Percentiles rank a stretch among this genome's conserved stretches.
Evolutionary conservation across 495 filamentous ascomycete species (phyloP).

Genomic region (Daldinia concentrica): DNA sequence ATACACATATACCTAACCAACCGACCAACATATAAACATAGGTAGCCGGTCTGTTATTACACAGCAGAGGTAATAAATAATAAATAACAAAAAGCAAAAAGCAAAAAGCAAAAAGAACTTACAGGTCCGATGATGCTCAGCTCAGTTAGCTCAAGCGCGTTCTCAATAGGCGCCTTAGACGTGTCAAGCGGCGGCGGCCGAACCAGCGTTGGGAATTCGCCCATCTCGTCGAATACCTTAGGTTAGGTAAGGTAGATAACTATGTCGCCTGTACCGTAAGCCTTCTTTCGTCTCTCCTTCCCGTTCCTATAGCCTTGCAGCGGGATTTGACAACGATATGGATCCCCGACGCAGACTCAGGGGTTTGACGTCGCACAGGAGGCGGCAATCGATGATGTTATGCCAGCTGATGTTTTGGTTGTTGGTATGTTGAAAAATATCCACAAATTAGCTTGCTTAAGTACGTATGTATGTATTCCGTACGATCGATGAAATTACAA

Average conservation of each 20-base stretch:
- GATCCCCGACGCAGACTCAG: not conserved
- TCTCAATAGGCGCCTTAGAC: slow-evolving; percentile 84
- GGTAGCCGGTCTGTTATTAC: too few species aligned
- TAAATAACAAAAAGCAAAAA: not conserved
- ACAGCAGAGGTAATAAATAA: too few species aligned
- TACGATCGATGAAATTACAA: not conserved
- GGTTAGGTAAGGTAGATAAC: too few species aligned
- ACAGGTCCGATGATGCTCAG: slow-evolving; percentile 83
- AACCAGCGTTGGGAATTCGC: slow-evolving; percentile 70
- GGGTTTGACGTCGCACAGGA: not conserved
- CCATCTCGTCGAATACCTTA: slow-evolving; percentile 13
- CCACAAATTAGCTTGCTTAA: too few species aligned
- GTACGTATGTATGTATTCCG: too few species aligned
- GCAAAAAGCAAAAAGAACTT: slow-evolving; percentile 47
- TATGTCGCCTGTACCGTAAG: too few species aligned
- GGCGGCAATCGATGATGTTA: not conserved
- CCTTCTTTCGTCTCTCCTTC: not conserved
- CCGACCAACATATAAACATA: too few species aligned
- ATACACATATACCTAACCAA: too few species aligned
- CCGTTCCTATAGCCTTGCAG: not conserved
- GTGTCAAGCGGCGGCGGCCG: slow-evolving; percentile 75
- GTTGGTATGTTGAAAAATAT: not conserved
- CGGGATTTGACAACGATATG: not conserved
- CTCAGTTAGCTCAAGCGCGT: slow-evolving; percentile 83
- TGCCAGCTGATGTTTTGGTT: not conserved